A percentile compares a stretch with the other conserved stretches of the same genome.
phyloP scores from a whole-genome alignment of 1,284 basidiomycete genomes.

The Moesziomyces aphidis region DNA sequence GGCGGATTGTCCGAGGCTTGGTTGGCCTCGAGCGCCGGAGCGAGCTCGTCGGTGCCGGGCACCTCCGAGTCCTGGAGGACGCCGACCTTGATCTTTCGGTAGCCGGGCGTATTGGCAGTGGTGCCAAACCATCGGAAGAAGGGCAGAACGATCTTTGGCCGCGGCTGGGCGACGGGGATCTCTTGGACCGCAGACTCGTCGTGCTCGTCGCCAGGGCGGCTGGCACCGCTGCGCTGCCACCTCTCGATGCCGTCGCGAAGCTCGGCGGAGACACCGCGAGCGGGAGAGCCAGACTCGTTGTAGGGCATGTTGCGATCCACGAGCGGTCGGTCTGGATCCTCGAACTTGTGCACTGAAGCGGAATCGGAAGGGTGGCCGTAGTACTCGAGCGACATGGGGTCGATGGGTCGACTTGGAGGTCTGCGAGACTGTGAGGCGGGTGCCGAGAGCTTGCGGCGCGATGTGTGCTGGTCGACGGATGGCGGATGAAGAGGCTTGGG shows the following conservation, averaged over 20 bases:
- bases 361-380: conserved; percentile 43
- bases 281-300: conserved; percentile 2
- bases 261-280: conserved; percentile 31
- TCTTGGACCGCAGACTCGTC: conserved; percentile 17
- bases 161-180: conserved; percentile 13
- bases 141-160: conserved; percentile 56
- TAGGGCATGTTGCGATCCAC: conserved; percentile 6
- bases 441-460: conserved; percentile 27
- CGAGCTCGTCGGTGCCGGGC: conserved; percentile 37
- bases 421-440: conserved; percentile 8
- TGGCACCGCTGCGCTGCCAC: conserved; percentile 44
- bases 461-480: conserved; percentile 7
- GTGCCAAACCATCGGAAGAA: conserved; percentile 64
- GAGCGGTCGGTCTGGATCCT: conserved; percentile 13
- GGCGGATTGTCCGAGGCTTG: conserved; percentile 6
- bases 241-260: conserved; percentile 46
- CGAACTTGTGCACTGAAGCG: conserved; percentile 9
- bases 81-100: conserved; percentile 60
- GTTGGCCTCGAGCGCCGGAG: conserved; percentile 24
- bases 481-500: conserved; percentile 17
- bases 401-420: conserved; percentile 17
- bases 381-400: conserved; percentile 50
- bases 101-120: conserved; percentile 62
- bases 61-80: conserved; percentile 52
- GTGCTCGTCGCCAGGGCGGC: conserved; percentile 17